Conservation (phyloP, 2,329 filamentous ascomycete genomes). For the Fusarium sp. region DNA sequence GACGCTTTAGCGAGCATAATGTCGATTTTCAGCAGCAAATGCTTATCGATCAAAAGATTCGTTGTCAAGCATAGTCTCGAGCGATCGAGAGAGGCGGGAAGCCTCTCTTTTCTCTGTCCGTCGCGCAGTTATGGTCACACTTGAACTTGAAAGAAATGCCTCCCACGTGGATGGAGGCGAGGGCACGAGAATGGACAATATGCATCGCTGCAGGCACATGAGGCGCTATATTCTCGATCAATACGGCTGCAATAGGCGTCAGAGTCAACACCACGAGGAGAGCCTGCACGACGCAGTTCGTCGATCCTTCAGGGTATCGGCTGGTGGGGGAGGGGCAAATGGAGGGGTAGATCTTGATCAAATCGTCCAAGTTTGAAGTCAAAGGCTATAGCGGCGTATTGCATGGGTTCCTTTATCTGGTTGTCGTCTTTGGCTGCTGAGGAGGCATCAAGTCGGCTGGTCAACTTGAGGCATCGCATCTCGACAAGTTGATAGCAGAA, state of each 20-base stretch:
- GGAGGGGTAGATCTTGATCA: conserved; percentile 44
- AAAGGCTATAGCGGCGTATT: conserved; percentile 28
- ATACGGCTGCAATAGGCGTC: conserved; percentile 42
- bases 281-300: conserved; percentile 47
- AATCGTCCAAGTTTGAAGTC: conserved; percentile 19
- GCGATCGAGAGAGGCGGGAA: conserved; percentile 24
- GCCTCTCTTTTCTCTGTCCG: conserved; percentile 43
- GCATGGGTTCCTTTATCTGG: neutral
- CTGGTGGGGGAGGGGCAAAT: conserved; percentile 45
- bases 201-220: conserved; percentile 28
- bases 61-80: neutral
- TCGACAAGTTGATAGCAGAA: neutral
- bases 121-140: conserved; percentile 11
- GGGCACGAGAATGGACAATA: conserved; percentile 31
- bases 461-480: neutral
- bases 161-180: conserved; percentile 43
- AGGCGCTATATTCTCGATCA: conserved; percentile 16
- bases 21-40: conserved; percentile 9
- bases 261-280: conserved; percentile 47
- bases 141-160: conserved; percentile 24
- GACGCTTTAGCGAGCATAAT: conserved; percentile 31
- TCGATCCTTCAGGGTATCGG: conserved; percentile 33
- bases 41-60: neutral
- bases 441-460: neutral
- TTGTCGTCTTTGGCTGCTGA: neutral